These are phyloP conservation scores for Sideroxylon spinosum DNA, from an alignment of 179 eudicot species.

Conservation along the genomic window DNA sequence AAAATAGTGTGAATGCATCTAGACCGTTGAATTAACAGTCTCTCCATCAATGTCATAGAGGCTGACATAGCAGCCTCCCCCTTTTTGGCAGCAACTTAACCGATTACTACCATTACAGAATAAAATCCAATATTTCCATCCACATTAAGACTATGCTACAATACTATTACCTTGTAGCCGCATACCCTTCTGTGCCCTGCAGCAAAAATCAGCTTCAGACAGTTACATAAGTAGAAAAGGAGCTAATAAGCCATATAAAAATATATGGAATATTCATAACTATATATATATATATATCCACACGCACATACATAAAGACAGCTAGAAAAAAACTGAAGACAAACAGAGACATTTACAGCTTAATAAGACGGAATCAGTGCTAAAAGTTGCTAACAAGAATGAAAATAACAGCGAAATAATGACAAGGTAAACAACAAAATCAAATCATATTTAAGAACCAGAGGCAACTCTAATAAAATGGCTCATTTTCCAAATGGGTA, in stretches of 20 bases:
- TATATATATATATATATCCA: not conserved
- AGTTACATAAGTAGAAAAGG: slow-evolving; percentile 4
- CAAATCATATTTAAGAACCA: not conserved
- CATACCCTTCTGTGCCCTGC: slow-evolving; percentile 19
- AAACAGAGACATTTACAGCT: not conserved
- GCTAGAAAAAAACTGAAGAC: not conserved
- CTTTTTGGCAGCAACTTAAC: not conserved
- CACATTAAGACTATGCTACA: not conserved
- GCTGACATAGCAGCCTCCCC: no score
- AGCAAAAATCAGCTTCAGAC: not conserved
- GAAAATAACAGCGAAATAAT: not conserved
- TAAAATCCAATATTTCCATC: not conserved
- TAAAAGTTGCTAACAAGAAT: not conserved
- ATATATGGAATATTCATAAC: not conserved
- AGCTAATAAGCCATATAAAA: not conserved
- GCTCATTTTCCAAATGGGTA: not conserved
- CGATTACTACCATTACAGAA: not conserved
- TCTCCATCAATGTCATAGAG: no score
- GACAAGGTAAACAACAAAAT: not conserved
- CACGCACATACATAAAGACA: not conserved
- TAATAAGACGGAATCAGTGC: not conserved
- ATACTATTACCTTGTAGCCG: slow-evolving; percentile 18
- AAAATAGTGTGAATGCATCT: no score
- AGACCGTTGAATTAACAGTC: no score
- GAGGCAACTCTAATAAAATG: not conserved